phyloP scores from a whole-genome alignment of 352 stramenopile genomes.

The Pythium scleroteichum region DNA sequence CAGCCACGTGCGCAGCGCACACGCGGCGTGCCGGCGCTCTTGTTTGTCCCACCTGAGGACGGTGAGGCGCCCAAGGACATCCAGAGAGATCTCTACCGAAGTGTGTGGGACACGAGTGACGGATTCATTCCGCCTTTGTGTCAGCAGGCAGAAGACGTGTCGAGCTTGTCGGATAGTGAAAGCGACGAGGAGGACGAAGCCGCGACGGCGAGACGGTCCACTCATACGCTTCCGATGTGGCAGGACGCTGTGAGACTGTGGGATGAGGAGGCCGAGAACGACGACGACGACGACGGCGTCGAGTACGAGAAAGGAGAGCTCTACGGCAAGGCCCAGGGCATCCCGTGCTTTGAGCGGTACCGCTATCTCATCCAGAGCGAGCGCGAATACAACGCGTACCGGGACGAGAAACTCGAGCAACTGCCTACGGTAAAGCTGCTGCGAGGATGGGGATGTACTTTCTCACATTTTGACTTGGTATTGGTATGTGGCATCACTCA shows the following conservation, averaged over 20 bases:
- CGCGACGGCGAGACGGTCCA: constrained; percentile 4
- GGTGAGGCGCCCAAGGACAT: background rate
- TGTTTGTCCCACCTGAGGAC: background rate
- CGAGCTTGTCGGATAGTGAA: constrained; percentile 72
- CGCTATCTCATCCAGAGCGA: constrained; percentile 61
- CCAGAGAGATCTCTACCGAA: constrained; percentile 16
- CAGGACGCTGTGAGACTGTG: constrained; percentile 38
- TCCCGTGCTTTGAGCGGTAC: constrained; percentile 57
- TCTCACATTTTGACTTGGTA: constrained; percentile 18
- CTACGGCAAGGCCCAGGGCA: constrained; percentile 33
- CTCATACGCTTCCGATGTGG: constrained; percentile 23
- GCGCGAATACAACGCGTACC: constrained; percentile 49
- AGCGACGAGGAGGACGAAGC: constrained; percentile 56
- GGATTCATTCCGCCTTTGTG: constrained; percentile 39
- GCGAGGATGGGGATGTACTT: constrained; percentile 16
- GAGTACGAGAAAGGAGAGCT: constrained; percentile 45
- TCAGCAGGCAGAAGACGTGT: constrained; percentile 39
- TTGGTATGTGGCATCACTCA: constrained; percentile 24
- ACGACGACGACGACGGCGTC: constrained; percentile 15
- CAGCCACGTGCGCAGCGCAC: constrained; percentile 30
- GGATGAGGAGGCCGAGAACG: constrained; percentile 16
- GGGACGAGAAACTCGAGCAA: constrained; percentile 46
- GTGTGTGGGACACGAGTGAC: constrained; percentile 49
- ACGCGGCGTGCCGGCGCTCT: constrained; percentile 23
- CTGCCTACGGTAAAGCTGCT: constrained; percentile 50